Evolutionary conservation across 2,329 filamentous ascomycete genomes (phyloP), one percentile per base, ranked within the genome.

Genomic region (Diplodia sapinea): DNA sequence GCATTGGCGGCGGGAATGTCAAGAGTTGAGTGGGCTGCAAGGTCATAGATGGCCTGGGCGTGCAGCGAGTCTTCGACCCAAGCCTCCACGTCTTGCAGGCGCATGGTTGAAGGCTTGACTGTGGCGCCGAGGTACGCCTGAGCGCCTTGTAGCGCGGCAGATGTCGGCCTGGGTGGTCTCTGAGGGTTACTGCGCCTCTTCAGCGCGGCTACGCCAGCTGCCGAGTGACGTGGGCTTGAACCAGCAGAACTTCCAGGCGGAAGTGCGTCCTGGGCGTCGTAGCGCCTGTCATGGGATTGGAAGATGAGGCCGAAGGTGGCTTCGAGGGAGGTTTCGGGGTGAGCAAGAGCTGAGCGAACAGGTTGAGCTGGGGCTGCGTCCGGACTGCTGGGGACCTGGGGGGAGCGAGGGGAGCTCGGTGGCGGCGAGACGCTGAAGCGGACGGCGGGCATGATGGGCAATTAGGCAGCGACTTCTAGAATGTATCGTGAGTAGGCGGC

Each of bases 381-480:
- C 15, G 52, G 13, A n/a, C 31, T 38, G 64, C 40, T 36, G 52
- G 23, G n/a, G 51, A 31, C 52, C 49, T 40, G 52, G 43, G 40
- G 52, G 3, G 29, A 40, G 3, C n/a, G 51, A 13, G 40, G 52
- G 5, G 38, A n/a, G 9, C 49, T 31, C 31, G 63, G 64, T 9
- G 36, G 38, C 38, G 64, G 64, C 9, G 64, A 66, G 15, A 20
- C 38, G 64, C 64, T 66, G 64, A 66, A 57, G n/a, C 64, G 64
- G 31, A 66, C 47, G 26, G 64, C 51, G 7, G 64, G 64, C 64
- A 66, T 66, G 38, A 15, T 38, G 29, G 23, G 43, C 59, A 51
- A 51, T n/a, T 8, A 51, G 59, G 59, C 50, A 50, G 20, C 17
- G 40, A 49, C 57, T 49, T 11, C 33, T 43, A 26, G 20, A 33